phyloP scores from a whole-genome alignment of 495 filamentous ascomycete species.

The Recurvomyces mirabilis region DNA sequence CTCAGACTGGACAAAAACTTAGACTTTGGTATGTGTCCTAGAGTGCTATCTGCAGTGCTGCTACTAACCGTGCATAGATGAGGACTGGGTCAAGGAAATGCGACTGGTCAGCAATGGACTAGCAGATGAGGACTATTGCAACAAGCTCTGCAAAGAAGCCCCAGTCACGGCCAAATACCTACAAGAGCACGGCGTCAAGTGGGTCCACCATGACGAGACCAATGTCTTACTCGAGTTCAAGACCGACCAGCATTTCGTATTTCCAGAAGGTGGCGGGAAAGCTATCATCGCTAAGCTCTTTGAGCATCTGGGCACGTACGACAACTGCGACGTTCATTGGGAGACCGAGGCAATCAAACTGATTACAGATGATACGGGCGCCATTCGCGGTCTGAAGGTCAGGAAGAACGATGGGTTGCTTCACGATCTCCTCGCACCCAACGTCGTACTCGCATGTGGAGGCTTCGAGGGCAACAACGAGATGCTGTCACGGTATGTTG shows the following conservation, averaged over 20 bases:
- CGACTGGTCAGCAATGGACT: conserved; percentile 20
- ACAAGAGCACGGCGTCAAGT: conserved; percentile 20
- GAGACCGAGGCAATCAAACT: conserved; percentile 18
- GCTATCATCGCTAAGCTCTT: conserved; percentile 18
- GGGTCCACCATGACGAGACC: conserved; percentile 21
- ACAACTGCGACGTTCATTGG: conserved; percentile 13
- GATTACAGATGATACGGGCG: conserved; percentile 15
- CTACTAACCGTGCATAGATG: conserved; percentile 5
- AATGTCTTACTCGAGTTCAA: conserved; percentile 23
- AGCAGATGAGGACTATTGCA: conserved; percentile 22
- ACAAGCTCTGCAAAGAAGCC: conserved; percentile 18
- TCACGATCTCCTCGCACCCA: conserved; percentile 15
- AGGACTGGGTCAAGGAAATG: conserved; percentile 26
- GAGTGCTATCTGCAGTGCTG: neutral
- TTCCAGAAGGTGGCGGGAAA: conserved; percentile 22
- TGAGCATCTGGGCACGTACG: conserved; percentile 15
- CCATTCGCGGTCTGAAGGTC: conserved; percentile 18
- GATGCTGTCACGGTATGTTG: conserved; percentile 22
- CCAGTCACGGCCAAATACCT: conserved; percentile 17
- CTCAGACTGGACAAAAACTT: conserved; percentile 22
- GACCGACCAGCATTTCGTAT: conserved; percentile 19
- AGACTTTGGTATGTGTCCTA: conserved; percentile 9
- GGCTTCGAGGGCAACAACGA: conserved; percentile 24
- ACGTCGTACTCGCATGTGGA: conserved; percentile 21
- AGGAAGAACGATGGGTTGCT: conserved; percentile 20